A percentile compares a stretch with the other conserved stretches of the same genome.
phyloP scores from a whole-genome alignment of 257 asterid genomes.

The Ilex aquifolium region DNA sequence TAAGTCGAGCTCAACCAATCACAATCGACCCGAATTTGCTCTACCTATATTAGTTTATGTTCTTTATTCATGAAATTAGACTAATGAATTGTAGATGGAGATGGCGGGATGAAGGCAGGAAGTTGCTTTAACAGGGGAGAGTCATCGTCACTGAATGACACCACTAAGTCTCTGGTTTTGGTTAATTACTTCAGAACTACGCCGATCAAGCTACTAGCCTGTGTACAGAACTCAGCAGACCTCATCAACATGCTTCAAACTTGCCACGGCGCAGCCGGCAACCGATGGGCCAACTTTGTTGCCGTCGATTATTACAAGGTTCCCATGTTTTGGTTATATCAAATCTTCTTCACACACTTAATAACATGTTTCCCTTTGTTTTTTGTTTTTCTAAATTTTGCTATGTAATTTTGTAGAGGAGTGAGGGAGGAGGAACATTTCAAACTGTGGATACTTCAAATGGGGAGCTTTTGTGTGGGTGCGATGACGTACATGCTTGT shows the following conservation, averaged over 20 bases:
- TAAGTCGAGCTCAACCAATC: too few species aligned
- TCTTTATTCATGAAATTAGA: too few species aligned
- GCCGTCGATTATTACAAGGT: constrained; percentile 89
- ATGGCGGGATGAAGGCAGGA: constrained; percentile 73
- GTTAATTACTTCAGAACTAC: constrained; percentile 58
- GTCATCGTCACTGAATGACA: constrained; percentile 57
- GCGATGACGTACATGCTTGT: constrained; percentile 64
- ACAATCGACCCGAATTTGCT: too few species aligned
- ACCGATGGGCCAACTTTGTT: constrained; percentile 76
- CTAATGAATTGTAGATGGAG: constrained; percentile 47
- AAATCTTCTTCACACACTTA: too few species aligned
- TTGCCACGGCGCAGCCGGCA: constrained; percentile 50
- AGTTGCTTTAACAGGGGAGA: constrained; percentile 58
- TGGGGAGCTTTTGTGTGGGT: constrained; percentile 68
- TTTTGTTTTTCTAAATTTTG: too few species aligned
- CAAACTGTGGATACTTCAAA: constrained; percentile 49
- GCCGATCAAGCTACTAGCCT: constrained; percentile 50
- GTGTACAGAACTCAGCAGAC: constrained; percentile 59
- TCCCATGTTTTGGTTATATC: background rate
- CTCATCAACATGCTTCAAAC: constrained; percentile 51
- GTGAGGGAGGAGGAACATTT: constrained; percentile 83
- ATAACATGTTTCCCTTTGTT: background rate
- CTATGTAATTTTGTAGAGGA: constrained; percentile 42
- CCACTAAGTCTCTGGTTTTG: constrained; percentile 53
- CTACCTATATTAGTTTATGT: too few species aligned